Percentiles rank a stretch among this genome's conserved stretches.
phyloP scores from a whole-genome alignment of 768 basidiomycete genomes.

The Mycena filopes region DNA sequence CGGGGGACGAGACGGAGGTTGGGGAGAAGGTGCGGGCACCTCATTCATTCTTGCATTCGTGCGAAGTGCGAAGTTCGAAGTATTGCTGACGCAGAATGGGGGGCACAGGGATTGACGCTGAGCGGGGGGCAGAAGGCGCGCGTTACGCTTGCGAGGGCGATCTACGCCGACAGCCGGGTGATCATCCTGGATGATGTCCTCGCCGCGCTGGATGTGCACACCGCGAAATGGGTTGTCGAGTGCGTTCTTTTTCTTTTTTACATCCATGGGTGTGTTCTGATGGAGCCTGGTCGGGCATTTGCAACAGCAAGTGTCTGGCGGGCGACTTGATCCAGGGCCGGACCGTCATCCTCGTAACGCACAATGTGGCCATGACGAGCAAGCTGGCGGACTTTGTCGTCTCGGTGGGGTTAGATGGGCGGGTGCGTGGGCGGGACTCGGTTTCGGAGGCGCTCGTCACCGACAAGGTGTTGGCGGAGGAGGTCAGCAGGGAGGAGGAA shows the following conservation, averaged over 20 bases:
- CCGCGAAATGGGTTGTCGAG: neutral
- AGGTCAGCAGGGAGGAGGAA: conserved; percentile 45
- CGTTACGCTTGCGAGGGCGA: conserved; percentile 56
- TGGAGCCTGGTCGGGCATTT: conserved; percentile 53
- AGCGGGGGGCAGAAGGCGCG: conserved; percentile 59
- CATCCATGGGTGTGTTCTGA: too few species aligned
- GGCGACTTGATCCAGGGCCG: conserved; percentile 82
- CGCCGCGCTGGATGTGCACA: conserved; percentile 60
- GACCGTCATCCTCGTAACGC: conserved; percentile 83
- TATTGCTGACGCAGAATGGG: conserved; percentile 58
- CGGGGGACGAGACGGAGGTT: conserved; percentile 76
- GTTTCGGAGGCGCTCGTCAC: conserved; percentile 58
- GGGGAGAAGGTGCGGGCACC: conserved; percentile 76
- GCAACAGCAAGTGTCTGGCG: conserved; percentile 77
- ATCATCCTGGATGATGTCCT: conserved; percentile 80
- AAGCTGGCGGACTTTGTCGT: conserved; percentile 70
- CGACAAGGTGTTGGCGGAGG: conserved; percentile 46
- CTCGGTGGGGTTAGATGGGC: conserved; percentile 67
- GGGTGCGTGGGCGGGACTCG: conserved; percentile 58
- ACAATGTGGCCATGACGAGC: conserved; percentile 57
- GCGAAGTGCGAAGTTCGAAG: too few species aligned
- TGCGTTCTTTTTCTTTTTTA: conserved; percentile 4
- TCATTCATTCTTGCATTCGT: too few species aligned
- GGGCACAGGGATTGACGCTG: conserved; percentile 9
- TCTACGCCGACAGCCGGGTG: conserved; percentile 62